Evolutionary conservation across 2,329 filamentous ascomycete genomes (phyloP).

Genomic region (Penicillium sp.): DNA sequence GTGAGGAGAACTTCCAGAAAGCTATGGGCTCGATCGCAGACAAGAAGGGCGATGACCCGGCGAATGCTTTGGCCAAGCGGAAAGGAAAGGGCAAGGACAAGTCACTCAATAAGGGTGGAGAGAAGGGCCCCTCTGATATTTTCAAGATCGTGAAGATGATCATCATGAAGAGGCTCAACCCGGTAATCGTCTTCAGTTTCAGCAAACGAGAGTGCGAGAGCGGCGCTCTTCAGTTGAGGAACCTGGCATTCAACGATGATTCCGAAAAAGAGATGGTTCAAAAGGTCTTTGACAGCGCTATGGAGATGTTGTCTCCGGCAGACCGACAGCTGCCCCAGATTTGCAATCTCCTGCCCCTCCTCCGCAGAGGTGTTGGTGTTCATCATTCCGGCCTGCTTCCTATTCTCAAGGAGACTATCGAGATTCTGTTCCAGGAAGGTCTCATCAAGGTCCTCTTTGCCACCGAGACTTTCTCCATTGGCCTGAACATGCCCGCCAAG

Average conservation of each 20-base stretch:
- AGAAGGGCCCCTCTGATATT: constrained; percentile 74
- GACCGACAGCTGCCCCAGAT: constrained; percentile 90
- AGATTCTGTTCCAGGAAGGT: constrained; percentile 97
- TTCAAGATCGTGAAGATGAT: constrained; percentile 99
- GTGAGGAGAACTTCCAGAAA: constrained; percentile 96
- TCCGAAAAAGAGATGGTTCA: constrained; percentile 92
- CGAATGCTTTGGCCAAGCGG: constrained; percentile 74
- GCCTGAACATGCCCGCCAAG: constrained; percentile 98
- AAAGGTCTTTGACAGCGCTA: constrained; percentile 91
- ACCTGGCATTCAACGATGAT: constrained; percentile 91
- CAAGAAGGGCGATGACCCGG: constrained; percentile 80
- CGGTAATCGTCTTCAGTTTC: constrained; percentile 99
- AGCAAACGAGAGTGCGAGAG: constrained; percentile 96
- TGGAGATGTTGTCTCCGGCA: constrained; percentile 88
- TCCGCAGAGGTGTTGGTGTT: constrained; percentile 91
- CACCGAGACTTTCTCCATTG: constrained; percentile 98
- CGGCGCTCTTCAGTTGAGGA: constrained; percentile 82
- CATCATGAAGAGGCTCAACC: constrained; percentile 95
- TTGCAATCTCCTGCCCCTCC: constrained; percentile 79
- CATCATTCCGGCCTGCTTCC: constrained; percentile 95
- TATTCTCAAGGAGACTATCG: constrained; percentile 97
- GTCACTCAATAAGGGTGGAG: constrained; percentile 83
- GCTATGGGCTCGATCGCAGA: constrained; percentile 90
- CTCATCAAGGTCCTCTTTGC: constrained; percentile 97
- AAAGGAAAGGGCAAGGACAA: constrained; percentile 92